Evolutionary conservation across 495 filamentous ascomycete species (phyloP), one percentile per base, ranked within the genome.

Genomic region (Baudoinia panamericana): DNA sequence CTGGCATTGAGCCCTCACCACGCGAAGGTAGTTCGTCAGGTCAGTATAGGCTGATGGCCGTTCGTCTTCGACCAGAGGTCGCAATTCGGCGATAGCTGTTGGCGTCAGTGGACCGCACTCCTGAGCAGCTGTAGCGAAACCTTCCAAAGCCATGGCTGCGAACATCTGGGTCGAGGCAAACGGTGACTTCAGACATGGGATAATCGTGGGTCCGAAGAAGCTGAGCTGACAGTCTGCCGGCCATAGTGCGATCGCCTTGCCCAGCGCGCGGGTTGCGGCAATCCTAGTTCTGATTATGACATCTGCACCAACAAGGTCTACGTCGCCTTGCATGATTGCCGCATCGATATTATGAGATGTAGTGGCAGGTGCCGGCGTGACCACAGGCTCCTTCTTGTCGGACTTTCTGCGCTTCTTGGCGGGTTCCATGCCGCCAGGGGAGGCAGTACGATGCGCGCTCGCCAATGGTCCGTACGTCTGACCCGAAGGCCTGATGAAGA

Each of bases 401-500:
- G 78, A 80, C 55, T 84, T 87, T 49, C 83, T 76, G 23, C 84
- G 73, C 39, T 81, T 75, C 61, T 90, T 93, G 0, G 65, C 58
- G 13, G 72, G 61, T 23, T 70, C 68, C 11, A 43, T 55, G 33
- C 41, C 55, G 34, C 44, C 62, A 4, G 69, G 60, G 2, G 85
- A 80, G 5, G 82, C 83, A 5, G 71, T 62, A 24, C 74, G 68
- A 13, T 64, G 59, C 8, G 62, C 56, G 4, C 40, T 49, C 29
- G 32, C 64, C 35, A 61, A 54, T 32, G 63, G 64, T 11, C 74
- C 74, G 63, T 80, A 93, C 1, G 76, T 76, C 20, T 84, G 70
- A 8, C 92, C 90, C n/a, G 90, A 97, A 5, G 90, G 90, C 46
- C 86, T 86, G 53, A 92, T 79, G 61, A 97, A 93, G 11, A 93